Evolutionary conservation across 2,329 filamentous ascomycete genomes (phyloP).

Genomic region (Cladosporium sphaerospermum): DNA sequence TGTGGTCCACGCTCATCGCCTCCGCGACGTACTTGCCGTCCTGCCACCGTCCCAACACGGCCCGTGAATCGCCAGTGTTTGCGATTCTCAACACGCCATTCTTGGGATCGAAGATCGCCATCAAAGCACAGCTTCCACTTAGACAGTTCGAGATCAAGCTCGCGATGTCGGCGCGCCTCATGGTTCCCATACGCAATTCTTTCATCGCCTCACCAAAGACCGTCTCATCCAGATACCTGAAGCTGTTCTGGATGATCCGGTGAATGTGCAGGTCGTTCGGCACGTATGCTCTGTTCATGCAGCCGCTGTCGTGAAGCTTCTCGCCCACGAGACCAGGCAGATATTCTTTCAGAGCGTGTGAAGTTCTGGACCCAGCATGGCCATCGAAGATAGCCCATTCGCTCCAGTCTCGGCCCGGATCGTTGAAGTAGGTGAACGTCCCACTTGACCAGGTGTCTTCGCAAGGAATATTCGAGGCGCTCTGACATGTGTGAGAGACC

Average conservation of each 20-base stretch:
- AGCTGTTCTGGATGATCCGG: constrained; percentile 34
- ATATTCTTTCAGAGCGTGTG: constrained; percentile 21
- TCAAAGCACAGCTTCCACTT: constrained; percentile 47
- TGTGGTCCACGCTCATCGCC: constrained; percentile 59
- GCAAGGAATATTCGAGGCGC: constrained; percentile 26
- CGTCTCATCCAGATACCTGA: constrained; percentile 35
- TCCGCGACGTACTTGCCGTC: constrained; percentile 45
- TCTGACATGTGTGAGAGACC: constrained; percentile 22
- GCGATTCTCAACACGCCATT: constrained; percentile 54
- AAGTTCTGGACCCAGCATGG: constrained; percentile 31
- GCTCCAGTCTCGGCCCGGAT: constrained; percentile 21
- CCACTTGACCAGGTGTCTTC: constrained; percentile 23
- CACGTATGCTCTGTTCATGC: constrained; percentile 18
- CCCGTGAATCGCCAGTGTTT: constrained; percentile 61
- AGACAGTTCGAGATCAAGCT: constrained; percentile 5
- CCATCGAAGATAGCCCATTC: constrained; percentile 39
- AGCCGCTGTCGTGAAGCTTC: constrained; percentile 16
- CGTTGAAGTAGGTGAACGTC: constrained; percentile 18
- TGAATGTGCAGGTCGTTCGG: constrained; percentile 28
- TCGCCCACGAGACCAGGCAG: constrained; percentile 21
- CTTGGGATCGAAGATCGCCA: constrained; percentile 55
- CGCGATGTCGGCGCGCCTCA: constrained; percentile 9
- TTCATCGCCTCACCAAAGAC: constrained; percentile 19
- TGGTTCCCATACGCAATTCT: background rate
- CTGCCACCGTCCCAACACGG: constrained; percentile 53